These are phyloP conservation scores for Diaporthe sp. DNA, from an alignment of 2,329 filamentous ascomycete genomes.

Conservation along the genomic window DNA sequence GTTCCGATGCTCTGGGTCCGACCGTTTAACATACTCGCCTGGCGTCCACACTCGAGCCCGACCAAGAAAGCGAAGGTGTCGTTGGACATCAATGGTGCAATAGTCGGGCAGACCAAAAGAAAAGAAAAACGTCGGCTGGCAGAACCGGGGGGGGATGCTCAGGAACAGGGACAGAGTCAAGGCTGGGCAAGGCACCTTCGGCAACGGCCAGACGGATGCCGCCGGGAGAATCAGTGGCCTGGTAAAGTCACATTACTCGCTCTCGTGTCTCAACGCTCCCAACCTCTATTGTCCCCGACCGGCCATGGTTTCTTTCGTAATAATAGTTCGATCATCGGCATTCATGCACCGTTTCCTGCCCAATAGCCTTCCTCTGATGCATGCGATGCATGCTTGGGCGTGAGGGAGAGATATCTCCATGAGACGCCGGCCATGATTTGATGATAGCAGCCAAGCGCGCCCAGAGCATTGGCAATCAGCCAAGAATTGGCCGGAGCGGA, in stretches of 20 bases:
- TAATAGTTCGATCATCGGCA: conserved; percentile 9
- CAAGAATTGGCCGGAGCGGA: conserved; percentile 34
- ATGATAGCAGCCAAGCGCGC: conserved; percentile 23
- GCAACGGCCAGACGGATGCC: conserved; percentile 16
- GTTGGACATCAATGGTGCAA: conserved; percentile 19
- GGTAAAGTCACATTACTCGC: conserved; percentile 34
- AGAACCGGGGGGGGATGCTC: background rate
- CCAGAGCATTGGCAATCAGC: conserved; percentile 30
- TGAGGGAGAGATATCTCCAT: background rate
- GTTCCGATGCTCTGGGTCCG: conserved; percentile 14
- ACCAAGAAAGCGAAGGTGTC: background rate
- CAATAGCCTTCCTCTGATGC: background rate
- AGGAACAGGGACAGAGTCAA: background rate
- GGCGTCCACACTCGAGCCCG: background rate
- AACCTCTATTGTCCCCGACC: conserved; percentile 12
- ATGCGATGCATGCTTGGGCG: background rate
- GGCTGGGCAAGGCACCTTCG: background rate
- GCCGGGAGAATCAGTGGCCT: conserved; percentile 13
- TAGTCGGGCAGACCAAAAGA: background rate
- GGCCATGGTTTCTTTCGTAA: conserved; percentile 17
- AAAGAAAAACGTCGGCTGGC: background rate
- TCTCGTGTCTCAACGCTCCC: conserved; percentile 20
- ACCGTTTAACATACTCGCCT: conserved; percentile 1
- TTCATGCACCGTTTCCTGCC: conserved; percentile 18
- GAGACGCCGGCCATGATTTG: conserved; percentile 20